phyloP scores from a whole-genome alignment of 2,329 filamentous ascomycete genomes.

The Xylariaceae sp. region DNA sequence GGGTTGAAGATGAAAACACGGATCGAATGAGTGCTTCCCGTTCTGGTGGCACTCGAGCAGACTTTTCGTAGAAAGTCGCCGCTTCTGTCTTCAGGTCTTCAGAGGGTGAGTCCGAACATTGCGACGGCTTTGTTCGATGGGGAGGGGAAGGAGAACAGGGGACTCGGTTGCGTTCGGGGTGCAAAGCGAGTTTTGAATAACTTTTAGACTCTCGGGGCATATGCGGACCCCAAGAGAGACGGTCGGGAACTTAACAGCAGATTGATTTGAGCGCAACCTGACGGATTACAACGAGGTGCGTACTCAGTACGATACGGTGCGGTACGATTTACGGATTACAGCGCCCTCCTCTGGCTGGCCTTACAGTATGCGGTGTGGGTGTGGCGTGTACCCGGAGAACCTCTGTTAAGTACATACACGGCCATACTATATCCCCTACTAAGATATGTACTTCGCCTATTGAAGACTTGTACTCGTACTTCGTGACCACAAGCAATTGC shows the following conservation, averaged over 20 bases:
- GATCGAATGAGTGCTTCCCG: slow-evolving; percentile 17
- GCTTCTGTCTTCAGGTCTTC: slow-evolving; percentile 41
- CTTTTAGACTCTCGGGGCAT: slow-evolving; percentile 17
- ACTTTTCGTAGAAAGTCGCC: slow-evolving; percentile 46
- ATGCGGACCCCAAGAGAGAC: slow-evolving; percentile 21
- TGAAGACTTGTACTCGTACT: not conserved
- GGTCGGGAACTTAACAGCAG: slow-evolving; percentile 14
- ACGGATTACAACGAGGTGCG: slow-evolving; percentile 5
- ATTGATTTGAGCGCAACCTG: slow-evolving; percentile 5
- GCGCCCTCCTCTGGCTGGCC: too few relatives aligned
- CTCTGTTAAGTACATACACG: not conserved
- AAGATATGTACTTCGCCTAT: not conserved
- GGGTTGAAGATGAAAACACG: slow-evolving; percentile 12
- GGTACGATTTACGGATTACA: not conserved
- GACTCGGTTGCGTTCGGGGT: slow-evolving; percentile 30
- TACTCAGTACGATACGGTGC: not conserved
- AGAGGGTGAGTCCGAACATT: slow-evolving; percentile 52
- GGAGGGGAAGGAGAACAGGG: slow-evolving; percentile 36
- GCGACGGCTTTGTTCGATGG: slow-evolving; percentile 46
- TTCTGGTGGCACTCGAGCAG: slow-evolving; percentile 40
- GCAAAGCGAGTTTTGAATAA: slow-evolving; percentile 34
- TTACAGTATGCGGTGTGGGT: not conserved
- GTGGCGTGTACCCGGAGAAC: not conserved
- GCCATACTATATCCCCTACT: not conserved
- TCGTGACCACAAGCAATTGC: not conserved